Conservation (phyloP, 441 rosid species). For the Euphorbia schlechtendalii region DNA sequence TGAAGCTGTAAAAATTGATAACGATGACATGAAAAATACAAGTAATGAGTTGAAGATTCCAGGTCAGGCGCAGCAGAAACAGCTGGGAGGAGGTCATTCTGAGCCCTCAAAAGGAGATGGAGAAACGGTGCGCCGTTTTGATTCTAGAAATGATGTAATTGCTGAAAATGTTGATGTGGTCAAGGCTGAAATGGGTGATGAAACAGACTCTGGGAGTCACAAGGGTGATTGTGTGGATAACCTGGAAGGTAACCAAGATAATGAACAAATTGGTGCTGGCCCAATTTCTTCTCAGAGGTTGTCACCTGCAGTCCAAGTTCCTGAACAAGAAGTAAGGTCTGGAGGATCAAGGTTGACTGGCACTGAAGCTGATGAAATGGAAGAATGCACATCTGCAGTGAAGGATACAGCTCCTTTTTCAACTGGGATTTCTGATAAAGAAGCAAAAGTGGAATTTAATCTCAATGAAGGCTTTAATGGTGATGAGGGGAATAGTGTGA, state of each 20-base stretch:
- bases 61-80: not conserved
- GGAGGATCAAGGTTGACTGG: slow-evolving; percentile 31
- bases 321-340: slow-evolving; percentile 29
- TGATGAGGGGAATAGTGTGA: slow-evolving; percentile 52
- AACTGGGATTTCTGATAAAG: slow-evolving; percentile 37
- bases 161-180: slow-evolving; percentile 29
- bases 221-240: slow-evolving; percentile 32
- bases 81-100: slow-evolving; percentile 7
- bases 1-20: slow-evolving; percentile 25
- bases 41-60: slow-evolving; percentile 22
- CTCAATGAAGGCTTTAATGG: slow-evolving; percentile 70
- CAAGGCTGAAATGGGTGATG: slow-evolving; percentile 32
- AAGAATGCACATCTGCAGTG: slow-evolving; percentile 40
- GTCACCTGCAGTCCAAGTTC: slow-evolving; percentile 22
- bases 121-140: slow-evolving; percentile 23
- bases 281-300: slow-evolving; percentile 22
- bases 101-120: slow-evolving; percentile 25
- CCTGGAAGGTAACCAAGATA: slow-evolving; percentile 22
- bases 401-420: slow-evolving; percentile 30
- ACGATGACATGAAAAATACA: slow-evolving; percentile 25
- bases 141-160: slow-evolving; percentile 22
- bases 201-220: slow-evolving; percentile 18
- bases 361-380: slow-evolving; percentile 39
- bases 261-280: slow-evolving; percentile 20
- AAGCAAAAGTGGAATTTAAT: slow-evolving; percentile 70